Evolutionary conservation across 805 yeast species (phyloP).

Genomic region (Candida andamanensis): DNA sequence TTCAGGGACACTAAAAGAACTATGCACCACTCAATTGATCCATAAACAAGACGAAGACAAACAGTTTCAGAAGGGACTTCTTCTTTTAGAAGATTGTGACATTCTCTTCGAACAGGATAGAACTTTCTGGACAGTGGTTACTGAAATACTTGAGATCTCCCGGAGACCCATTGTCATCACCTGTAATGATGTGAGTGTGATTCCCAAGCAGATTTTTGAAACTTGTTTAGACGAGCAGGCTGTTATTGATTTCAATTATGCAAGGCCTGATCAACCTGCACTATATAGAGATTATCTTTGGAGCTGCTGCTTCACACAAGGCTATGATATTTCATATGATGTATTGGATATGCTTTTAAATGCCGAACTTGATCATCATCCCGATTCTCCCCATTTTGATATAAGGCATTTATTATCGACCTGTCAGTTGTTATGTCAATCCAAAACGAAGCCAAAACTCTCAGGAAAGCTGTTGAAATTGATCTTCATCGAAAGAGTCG

Average conservation of each 20-base stretch:
- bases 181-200: conserved; percentile 43
- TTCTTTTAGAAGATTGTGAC: conserved; percentile 84
- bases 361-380: background rate
- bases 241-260: conserved; percentile 12
- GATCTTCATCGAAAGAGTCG: background rate
- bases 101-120: conserved; percentile 71
- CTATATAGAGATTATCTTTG: conserved; percentile 35
- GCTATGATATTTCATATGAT: conserved; percentile 25
- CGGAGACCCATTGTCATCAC: conserved; percentile 70
- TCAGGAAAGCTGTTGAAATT: background rate
- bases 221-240: conserved; percentile 41
- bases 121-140: conserved; percentile 73
- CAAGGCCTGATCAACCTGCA: background rate
- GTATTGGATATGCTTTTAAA: conserved; percentile 21
- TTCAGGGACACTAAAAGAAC: conserved; percentile 59
- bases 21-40: conserved; percentile 79
- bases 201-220: conserved; percentile 48
- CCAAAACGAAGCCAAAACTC: background rate
- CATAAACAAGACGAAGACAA: conserved; percentile 28
- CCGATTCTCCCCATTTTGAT: conserved; percentile 21
- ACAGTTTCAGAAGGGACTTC: conserved; percentile 54
- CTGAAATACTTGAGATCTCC: conserved; percentile 53
- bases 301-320: conserved; percentile 33
- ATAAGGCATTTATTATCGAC: conserved; percentile 43
- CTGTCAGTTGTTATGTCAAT: conserved; percentile 38